These are phyloP conservation scores for Cladosporium sp. DNA, from an alignment of 2,329 filamentous ascomycete genomes.

Conservation along the genomic window DNA sequence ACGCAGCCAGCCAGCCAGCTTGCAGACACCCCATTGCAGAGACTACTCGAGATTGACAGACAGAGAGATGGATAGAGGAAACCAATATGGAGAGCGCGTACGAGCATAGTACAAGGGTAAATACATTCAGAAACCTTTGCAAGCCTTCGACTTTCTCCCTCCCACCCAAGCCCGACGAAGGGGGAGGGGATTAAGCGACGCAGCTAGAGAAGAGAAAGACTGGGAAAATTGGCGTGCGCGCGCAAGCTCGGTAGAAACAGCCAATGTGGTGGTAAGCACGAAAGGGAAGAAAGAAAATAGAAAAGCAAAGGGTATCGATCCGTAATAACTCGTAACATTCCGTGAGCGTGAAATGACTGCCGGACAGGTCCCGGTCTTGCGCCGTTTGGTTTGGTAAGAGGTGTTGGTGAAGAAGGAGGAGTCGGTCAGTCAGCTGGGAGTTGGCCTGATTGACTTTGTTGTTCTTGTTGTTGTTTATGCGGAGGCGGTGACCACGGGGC, in stretches of 20 bases:
- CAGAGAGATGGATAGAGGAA: too few species aligned
- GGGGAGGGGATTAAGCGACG: not conserved
- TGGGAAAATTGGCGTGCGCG: not conserved
- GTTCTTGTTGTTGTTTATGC: constrained; percentile 13
- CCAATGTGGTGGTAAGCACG: not conserved
- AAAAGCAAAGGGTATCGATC: constrained; percentile 9
- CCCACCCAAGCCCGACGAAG: not conserved
- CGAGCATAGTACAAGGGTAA: not conserved
- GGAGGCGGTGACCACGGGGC: constrained; percentile 25
- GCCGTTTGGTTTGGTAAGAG: not conserved
- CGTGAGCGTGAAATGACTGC: constrained; percentile 9
- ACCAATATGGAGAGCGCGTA: not conserved
- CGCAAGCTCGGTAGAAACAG: not conserved
- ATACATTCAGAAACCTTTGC: not conserved
- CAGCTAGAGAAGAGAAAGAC: not conserved
- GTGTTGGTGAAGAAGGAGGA: not conserved
- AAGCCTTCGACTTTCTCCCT: not conserved
- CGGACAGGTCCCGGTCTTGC: constrained; percentile 10
- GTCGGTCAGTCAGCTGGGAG: not conserved
- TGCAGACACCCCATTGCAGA: too few species aligned
- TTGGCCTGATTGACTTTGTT: not conserved
- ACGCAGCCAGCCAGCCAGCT: too few species aligned
- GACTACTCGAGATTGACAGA: too few species aligned
- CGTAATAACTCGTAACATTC: constrained; percentile 5
- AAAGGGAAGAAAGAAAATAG: not conserved